Evolutionary conservation across 1,284 basidiomycete genomes (phyloP).

Genomic region (Melanopsichium pennsylvanicum): DNA sequence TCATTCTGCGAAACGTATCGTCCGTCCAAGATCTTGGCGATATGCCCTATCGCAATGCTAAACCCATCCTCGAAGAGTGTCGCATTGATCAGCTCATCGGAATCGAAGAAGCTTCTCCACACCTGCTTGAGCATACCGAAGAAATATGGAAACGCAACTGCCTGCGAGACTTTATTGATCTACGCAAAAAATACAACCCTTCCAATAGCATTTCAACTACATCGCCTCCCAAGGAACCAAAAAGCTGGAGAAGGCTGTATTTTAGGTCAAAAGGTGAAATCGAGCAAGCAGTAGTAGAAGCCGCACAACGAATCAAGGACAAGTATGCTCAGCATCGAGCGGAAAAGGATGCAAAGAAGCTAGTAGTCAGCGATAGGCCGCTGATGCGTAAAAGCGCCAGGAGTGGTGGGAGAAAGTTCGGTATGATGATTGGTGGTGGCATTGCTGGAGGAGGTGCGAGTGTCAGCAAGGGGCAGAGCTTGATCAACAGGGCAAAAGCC

Average conservation of each 20-base stretch:
- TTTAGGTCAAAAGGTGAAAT: constrained; percentile 45
- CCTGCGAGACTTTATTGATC: constrained; percentile 54
- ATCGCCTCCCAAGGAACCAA: constrained; percentile 11
- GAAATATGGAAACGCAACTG: constrained; percentile 59
- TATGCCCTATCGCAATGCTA: constrained; percentile 57
- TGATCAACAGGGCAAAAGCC: constrained; percentile 36
- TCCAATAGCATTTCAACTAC: not conserved
- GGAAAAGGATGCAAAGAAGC: constrained; percentile 52
- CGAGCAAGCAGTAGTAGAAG: constrained; percentile 48
- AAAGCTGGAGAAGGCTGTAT: constrained; percentile 52
- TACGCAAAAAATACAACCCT: constrained; percentile 41
- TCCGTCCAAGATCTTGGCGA: constrained; percentile 58
- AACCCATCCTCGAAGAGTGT: constrained; percentile 55
- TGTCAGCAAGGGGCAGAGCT: constrained; percentile 43
- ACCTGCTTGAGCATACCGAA: constrained; percentile 44
- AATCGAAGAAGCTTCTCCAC: constrained; percentile 56
- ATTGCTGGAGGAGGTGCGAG: not conserved
- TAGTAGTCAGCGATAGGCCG: constrained; percentile 46
- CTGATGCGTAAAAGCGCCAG: constrained; percentile 17
- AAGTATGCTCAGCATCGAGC: constrained; percentile 55
- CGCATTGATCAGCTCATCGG: constrained; percentile 54
- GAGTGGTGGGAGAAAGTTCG: constrained; percentile 16
- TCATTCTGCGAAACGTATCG: constrained; percentile 52
- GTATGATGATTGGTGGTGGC: not conserved
- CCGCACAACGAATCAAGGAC: constrained; percentile 49